Evolutionary conservation across 192 early-diverging fungal species (phyloP), one percentile per base, ranked within the genome.

Genomic region (Coemansia aciculifera): DNA sequence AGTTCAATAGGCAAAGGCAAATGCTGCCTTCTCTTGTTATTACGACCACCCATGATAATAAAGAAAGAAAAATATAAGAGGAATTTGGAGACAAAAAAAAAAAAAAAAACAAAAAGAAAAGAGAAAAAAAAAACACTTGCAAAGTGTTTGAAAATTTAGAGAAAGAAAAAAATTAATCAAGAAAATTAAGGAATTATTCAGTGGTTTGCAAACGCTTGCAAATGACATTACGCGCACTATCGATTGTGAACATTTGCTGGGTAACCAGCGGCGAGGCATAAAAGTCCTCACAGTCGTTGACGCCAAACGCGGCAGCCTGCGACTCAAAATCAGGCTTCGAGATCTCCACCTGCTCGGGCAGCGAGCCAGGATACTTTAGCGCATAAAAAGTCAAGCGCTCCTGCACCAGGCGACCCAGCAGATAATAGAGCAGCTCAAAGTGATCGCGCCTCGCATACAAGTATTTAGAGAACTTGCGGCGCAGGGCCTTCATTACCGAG

Each of bases 401-500:
- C 57, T 85, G 86, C 36, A 91, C 82, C 39, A 95, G 77, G 57
- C 89, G 86, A 8, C 89, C 88, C 36, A 98, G 84, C 36, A 90
- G 64, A 72, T 91, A 90, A 46, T 89, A 86, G 54, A 96, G 78
- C 37, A 95, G 79, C 79, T 96, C 93, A 64, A 91, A 88, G 73
- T 88, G 86, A 78, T 98, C 94, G 48, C 87, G 86, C 7, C 89
- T 81, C 24, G 85, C 75, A 32, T 87, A 86, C 67, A 98, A 73
- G 80, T 96, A 98, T 77, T 90, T 91, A 86, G 85, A 85, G 77
- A 98, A 98, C 78, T 89, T 87, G 77, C 85, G 85, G 71, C 91
- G 89, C 82, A 99, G 79, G 21, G 83, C 77, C 46, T 86, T 86
- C 89, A 93, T 93, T 46, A 99, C 93, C 24, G 92, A 92, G 68